A percentile compares a stretch with the other conserved stretches of the same genome.
These are phyloP conservation scores for Annulohypoxylon maeteangense DNA, from an alignment of 495 filamentous ascomycete species.

Conservation along the genomic window DNA sequence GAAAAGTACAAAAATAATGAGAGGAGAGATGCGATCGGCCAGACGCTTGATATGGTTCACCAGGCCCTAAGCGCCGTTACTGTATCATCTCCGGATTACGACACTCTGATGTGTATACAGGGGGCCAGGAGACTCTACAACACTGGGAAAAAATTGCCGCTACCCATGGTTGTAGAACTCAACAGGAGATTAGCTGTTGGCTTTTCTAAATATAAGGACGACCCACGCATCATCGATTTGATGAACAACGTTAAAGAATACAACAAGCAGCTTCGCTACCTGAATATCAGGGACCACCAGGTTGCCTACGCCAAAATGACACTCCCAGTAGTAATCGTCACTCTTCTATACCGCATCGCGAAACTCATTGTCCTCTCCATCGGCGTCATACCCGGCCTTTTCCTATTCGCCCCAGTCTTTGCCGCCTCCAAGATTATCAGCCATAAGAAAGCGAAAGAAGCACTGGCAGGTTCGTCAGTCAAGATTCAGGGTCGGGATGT, in stretches of 20 bases:
- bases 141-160: conserved; percentile 90
- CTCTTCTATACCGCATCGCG: conserved; percentile 79
- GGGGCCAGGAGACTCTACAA: conserved; percentile 95
- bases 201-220: conserved; percentile 92
- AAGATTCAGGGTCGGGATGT: conserved; percentile 95
- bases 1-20: conserved; percentile 85
- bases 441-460: conserved; percentile 88
- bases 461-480: conserved; percentile 90
- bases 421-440: conserved; percentile 88
- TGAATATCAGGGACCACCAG: conserved; percentile 94
- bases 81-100: conserved; percentile 93
- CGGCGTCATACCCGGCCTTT: conserved; percentile 84
- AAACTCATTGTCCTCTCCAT: conserved; percentile 81
- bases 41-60: conserved; percentile 86
- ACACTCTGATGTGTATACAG: conserved; percentile 98
- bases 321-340: conserved; percentile 75
- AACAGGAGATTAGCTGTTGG: conserved; percentile 93
- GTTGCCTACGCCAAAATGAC: conserved; percentile 91
- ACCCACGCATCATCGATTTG: conserved; percentile 82
- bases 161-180: conserved; percentile 94
- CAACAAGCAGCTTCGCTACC: conserved; percentile 85
- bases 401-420: conserved; percentile 93
- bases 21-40: conserved; percentile 82
- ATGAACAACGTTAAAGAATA: conserved; percentile 84
- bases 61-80: conserved; percentile 88